Evolutionary conservation across 106 monocot species (phyloP), one percentile per base, ranked within the genome.

Genomic region (Chionographis japonica): DNA sequence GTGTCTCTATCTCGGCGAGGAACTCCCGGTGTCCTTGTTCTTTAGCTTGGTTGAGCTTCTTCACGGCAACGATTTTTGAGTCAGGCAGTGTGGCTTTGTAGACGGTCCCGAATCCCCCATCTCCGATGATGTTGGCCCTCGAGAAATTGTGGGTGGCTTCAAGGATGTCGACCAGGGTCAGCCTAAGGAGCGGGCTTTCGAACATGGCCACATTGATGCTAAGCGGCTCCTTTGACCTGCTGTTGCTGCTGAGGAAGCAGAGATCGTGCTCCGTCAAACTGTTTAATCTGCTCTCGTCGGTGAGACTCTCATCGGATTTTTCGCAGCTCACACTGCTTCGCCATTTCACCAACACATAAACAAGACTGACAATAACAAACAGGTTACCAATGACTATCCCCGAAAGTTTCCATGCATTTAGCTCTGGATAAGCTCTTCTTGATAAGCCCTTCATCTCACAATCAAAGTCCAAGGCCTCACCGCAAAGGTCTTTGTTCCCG

Each of bases 151-250:
- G 27, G 27, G 27, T 27, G 27, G 27, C 27, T 27, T 27, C 27
- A 27, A 27, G 27, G 27, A 27, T 63, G 36, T 74, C 74, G 2
- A 63, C 62, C 5, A 80, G 74, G 2, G 75, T 80, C 10, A 80
- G 57, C 52, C 80, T 52, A 3, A 75, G 70, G 15, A 75, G 63
- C 2, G 80, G 18, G 16, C 66, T 71, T 55, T 80, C 79, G 8
- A 80, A 80, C 37, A 71, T 80, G 18, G 79, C 79, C 27, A 80
- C 66, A 42, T 80, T 80, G 69, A 80, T 75, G 75, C 80, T 80
- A 27, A 80, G 49, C 35, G 80, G 80, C 50, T 80, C 81, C 66
- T 75, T 81, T 13, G 42, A n/a, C 40, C 73, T 81, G 76, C 42
- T 16, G 81, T 41, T 5, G 56, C 17, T 3, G 71, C 3, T 54